These are phyloP conservation scores for Calonectria pseudoturangicola DNA, from an alignment of 2,329 filamentous ascomycete species.

Conservation along the genomic window DNA sequence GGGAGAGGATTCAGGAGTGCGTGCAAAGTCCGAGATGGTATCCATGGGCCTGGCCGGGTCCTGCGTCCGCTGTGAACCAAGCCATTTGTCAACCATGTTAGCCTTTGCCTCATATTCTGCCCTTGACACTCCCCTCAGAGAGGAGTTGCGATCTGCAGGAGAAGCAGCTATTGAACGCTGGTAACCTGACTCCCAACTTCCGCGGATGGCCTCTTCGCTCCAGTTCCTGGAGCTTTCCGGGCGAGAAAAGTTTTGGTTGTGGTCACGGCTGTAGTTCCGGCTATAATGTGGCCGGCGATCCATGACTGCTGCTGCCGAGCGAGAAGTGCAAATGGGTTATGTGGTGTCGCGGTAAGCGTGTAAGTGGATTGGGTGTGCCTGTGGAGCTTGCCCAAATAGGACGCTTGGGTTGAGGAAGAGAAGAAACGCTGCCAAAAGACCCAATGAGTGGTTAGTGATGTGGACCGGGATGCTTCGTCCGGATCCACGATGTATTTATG, in stretches of 20 bases:
- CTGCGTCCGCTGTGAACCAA: constrained; percentile 49
- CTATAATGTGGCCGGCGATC: constrained; percentile 47
- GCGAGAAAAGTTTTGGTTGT: constrained; percentile 31
- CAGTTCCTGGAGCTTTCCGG: constrained; percentile 54
- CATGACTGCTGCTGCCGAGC: constrained; percentile 43
- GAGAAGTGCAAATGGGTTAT: constrained; percentile 1
- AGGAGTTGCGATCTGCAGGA: constrained; percentile 46
- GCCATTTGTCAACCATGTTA: constrained; percentile 52
- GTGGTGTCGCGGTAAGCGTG: constrained; percentile 29
- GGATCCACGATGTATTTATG: constrained; percentile 43
- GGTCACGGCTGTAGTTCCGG: constrained; percentile 26
- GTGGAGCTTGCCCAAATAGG: constrained; percentile 16
- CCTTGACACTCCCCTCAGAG: constrained; percentile 43
- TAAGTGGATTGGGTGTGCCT: constrained; percentile 39
- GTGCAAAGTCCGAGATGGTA: constrained; percentile 49
- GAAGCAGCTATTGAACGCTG: constrained; percentile 49
- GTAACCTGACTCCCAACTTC: constrained; percentile 52
- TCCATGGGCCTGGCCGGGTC: constrained; percentile 45
- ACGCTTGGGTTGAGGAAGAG: constrained; percentile 6
- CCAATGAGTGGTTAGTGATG: constrained; percentile 31
- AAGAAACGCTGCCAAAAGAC: constrained; percentile 5
- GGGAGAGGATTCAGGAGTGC: constrained; percentile 52
- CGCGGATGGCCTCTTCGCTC: constrained; percentile 54
- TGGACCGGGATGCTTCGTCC: constrained; percentile 16
- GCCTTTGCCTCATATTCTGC: constrained; percentile 46